Base-by-base conservation (phyloP, 2,329 filamentous ascomycete species). In the Phaeosphaeria sp. region DNA sequence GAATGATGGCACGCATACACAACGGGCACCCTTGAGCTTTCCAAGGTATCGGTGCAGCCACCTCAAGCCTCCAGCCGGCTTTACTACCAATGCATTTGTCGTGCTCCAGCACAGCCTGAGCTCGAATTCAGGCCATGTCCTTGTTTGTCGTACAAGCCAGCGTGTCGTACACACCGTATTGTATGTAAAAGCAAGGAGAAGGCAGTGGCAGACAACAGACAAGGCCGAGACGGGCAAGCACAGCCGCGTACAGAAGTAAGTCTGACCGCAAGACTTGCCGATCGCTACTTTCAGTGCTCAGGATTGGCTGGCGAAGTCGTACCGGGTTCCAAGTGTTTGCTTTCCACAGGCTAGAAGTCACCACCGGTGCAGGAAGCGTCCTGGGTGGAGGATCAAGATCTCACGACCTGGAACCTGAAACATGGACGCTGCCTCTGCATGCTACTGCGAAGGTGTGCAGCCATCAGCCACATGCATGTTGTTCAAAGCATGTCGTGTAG, bases 361-460 rank as follows among this genome's bases (percentile, higher is more conserved):
- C n/a, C 36, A 17, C 17, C 22, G 46, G 13, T 47, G 50, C 42
- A 53, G 27, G 42, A 52, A 46, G 41, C 41, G 22, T 22, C 25
- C 43, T 9, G 23, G 54, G 53, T 49, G 54, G 57, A 49, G 54
- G 53, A 18, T 53, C 55, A 60, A 60, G 51, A 60, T 56, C 18
- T 56, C 46, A 57, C 50, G 50, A 49, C 44, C 17, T 25, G 11
- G 22, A 23, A 58, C 55, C 30, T 50, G 55, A 57, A 57, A 57
- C 55, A 53, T 25, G 55, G 39, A 39, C 41, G 23, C 18, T 10
- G 30, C 33, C 7, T 36, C 33, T 21, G 55, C 50, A 49, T 53
- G 30, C 44, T 39, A 39, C 36, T n/a, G 36, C 36, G 17, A 39
- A 39, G 36, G 36, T 15, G 3, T 39, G 7, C 15, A n/a, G 13